Evolutionary conservation across 352 stramenopile genomes (phyloP), one percentile per base, ranked within the genome.

Genomic region (Phytophthora ramorum): DNA sequence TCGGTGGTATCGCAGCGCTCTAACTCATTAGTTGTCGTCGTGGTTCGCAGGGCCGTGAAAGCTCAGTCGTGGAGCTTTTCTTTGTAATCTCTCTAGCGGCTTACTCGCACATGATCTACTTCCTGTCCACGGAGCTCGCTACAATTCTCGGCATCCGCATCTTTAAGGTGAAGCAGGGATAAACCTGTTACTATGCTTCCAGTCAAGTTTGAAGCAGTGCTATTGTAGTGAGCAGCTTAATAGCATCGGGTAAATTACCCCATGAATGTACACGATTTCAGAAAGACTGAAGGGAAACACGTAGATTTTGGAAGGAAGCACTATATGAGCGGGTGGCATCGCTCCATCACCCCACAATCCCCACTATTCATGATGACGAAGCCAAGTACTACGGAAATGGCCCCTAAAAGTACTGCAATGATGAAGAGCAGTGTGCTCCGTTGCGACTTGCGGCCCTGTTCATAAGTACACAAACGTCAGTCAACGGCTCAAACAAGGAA

Each of bases 51-150:
- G 79, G 79, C 5, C 81, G 74, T 14, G 87, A 93, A 65, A 88
- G 79, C 38, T 66, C 80, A 13, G 81, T 93, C 10, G 84, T 89
- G 19, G 70, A 94, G 59, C 71, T 91, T 3, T 92, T 95, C 71
- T 93, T 93, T 52, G 66, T 88, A 4, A 75, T 93, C n/a, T 87
- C 86, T 20, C 52, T 91, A 6, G 71, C 61, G 14, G 75, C 83
- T 6, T 95, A 95, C 66, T 41, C 76, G 19, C 87, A 95, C 75
- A 95, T 95, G 87, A 84, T 95, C 40, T 95, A 90, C 68, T 93
- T 87, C 55, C 58, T 95, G 35, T 75, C 90, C 22, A 85, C 68
- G 32, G 87, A 95, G 58, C 76, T 95, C 38, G 81, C 83, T 30
- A 80, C 81, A 41, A 80, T 95, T 30, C 81, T 95, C 20, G 77